These are phyloP conservation scores for Melampsora americana DNA, from an alignment of 1,284 basidiomycete species.

Conservation along the genomic window DNA sequence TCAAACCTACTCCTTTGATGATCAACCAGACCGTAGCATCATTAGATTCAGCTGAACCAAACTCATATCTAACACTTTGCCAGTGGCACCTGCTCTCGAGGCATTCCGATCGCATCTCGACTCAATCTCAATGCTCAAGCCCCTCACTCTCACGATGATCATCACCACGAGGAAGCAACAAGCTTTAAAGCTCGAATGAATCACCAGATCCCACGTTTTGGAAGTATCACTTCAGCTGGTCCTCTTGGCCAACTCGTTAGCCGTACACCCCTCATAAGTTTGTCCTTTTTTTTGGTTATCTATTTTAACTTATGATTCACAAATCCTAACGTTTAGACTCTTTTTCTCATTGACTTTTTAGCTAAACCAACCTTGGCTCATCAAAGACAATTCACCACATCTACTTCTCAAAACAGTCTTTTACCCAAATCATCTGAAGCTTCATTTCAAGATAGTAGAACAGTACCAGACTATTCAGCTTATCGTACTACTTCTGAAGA, in stretches of 20 bases:
- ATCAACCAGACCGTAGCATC: conserved; percentile 68
- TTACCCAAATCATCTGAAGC: conserved; percentile 45
- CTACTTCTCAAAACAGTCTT: conserved; percentile 48
- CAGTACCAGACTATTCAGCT: conserved; percentile 79
- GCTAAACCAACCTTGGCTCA: conserved; percentile 61
- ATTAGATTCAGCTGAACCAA: conserved; percentile 53
- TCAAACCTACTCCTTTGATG: conserved; percentile 70
- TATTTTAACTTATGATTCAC: background rate
- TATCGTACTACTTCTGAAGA: conserved; percentile 70
- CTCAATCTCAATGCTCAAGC: conserved; percentile 21
- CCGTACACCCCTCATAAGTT: conserved; percentile 30
- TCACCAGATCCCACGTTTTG: conserved; percentile 22
- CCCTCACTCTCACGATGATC: background rate
- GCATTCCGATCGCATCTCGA: conserved; percentile 57
- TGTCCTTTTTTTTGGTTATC: background rate
- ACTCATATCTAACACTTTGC: conserved; percentile 7
- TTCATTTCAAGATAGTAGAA: conserved; percentile 53
- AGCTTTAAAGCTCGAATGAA: conserved; percentile 18
- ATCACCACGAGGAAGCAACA: conserved; percentile 24
- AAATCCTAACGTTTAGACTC: conserved; percentile 49
- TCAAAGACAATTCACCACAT: conserved; percentile 59
- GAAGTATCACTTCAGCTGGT: background rate
- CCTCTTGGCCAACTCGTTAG: conserved; percentile 14
- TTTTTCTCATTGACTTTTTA: conserved; percentile 60
- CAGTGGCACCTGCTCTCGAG: conserved; percentile 45